Conservation (phyloP, 2,329 filamentous ascomycete species). For the Emmonsiellopsis sp. region DNA sequence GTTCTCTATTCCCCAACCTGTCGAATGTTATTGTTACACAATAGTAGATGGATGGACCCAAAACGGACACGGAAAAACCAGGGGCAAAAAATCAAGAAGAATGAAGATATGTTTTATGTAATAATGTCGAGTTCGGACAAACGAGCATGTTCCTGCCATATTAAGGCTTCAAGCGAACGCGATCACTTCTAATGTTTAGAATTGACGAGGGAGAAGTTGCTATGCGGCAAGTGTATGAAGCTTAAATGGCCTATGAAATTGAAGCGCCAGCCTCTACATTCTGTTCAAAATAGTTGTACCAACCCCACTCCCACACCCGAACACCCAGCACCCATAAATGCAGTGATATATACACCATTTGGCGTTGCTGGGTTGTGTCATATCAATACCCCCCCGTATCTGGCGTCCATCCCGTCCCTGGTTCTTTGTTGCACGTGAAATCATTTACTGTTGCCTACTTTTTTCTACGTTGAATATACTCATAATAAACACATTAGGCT, state of each 20-base stretch:
- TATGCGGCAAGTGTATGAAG: conserved; percentile 3
- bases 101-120: conserved; percentile 28
- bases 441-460: background rate
- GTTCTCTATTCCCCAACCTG: conserved; percentile 8
- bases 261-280: conserved; percentile 1
- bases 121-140: conserved; percentile 20
- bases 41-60: conserved; percentile 25
- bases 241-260: conserved; percentile 3
- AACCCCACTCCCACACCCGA: background rate
- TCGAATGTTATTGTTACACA: conserved; percentile 13
- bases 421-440: background rate
- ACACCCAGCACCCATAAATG: background rate
- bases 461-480: conserved; percentile 7
- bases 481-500: conserved; percentile 30
- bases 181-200: conserved; percentile 8
- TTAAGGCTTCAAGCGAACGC: conserved; percentile 22
- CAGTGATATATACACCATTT: background rate
- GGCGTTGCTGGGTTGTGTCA: background rate
- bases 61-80: background rate
- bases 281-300: conserved; percentile 3
- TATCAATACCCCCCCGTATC: background rate
- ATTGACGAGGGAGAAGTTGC: background rate
- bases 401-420: background rate
- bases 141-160: conserved; percentile 12
- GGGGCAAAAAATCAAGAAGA: conserved; percentile 4